phyloP scores from a whole-genome alignment of 768 basidiomycete genomes.

The Suillus placidus region DNA sequence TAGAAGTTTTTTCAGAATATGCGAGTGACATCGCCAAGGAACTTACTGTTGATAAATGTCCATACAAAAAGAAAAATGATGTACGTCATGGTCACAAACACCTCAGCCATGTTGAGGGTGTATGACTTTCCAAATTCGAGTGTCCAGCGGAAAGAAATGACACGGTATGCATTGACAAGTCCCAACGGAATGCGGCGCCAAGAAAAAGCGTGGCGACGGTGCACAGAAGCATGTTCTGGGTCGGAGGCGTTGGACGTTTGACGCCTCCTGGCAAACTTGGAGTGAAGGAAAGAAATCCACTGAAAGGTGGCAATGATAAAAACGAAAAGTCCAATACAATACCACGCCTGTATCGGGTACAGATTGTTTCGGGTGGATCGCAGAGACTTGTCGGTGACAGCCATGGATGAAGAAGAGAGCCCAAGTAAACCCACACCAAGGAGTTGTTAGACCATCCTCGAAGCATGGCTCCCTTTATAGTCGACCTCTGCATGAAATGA shows the following conservation, averaged over 20 bases:
- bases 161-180: constrained; percentile 43
- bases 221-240: constrained; percentile 7
- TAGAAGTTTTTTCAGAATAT: constrained; percentile 5
- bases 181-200: constrained; percentile 39
- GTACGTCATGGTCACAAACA: constrained; percentile 49
- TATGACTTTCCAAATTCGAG: constrained; percentile 44
- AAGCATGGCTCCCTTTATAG: constrained; percentile 1
- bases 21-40: not conserved
- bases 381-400: constrained; percentile 11
- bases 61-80: constrained; percentile 44
- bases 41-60: constrained; percentile 50
- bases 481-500: not conserved
- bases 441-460: not conserved
- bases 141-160: constrained; percentile 47
- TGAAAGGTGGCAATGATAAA: constrained; percentile 17
- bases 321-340: constrained; percentile 17
- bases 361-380: constrained; percentile 1
- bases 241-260: not conserved
- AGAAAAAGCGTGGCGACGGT: constrained; percentile 40
- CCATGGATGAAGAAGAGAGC: not conserved
- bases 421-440: not conserved
- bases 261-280: constrained; percentile 13
- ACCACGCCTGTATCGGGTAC: constrained; percentile 18
- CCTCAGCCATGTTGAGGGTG: constrained; percentile 43
- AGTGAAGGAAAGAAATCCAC: constrained; percentile 17